Conservation (phyloP, 2,329 filamentous ascomycete species). For the Aspergillus floridensis region DNA sequence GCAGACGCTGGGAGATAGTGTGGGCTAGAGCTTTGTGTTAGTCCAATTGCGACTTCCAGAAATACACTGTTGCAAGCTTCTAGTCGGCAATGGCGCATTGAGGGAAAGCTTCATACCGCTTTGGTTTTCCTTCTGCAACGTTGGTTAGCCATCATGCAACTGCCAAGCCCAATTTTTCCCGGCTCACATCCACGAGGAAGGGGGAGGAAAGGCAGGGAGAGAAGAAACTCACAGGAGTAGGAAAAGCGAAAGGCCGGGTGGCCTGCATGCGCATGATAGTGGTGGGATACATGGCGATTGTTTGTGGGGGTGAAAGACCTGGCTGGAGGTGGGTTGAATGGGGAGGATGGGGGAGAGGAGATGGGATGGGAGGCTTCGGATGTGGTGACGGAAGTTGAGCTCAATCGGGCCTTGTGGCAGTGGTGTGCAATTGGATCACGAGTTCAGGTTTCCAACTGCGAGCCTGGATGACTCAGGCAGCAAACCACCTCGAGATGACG, state of each 20-base stretch:
- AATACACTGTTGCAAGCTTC: neutral
- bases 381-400: constrained; percentile 25
- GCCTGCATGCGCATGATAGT: constrained; percentile 62
- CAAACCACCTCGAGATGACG: neutral
- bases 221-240: constrained; percentile 65
- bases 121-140: constrained; percentile 60
- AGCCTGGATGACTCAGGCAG: constrained; percentile 18
- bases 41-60: constrained; percentile 14
- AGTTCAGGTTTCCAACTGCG: neutral
- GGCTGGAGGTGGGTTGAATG: constrained; percentile 16
- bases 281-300: constrained; percentile 62
- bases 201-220: constrained; percentile 1
- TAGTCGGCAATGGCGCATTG: constrained; percentile 11
- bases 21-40: constrained; percentile 63
- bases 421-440: constrained; percentile 12
- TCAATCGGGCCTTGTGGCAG: neutral
- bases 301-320: constrained; percentile 9
- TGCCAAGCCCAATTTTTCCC: constrained; percentile 23
- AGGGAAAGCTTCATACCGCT: constrained; percentile 50
- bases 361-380: constrained; percentile 13
- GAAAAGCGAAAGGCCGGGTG: constrained; percentile 49
- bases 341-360: constrained; percentile 17
- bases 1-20: constrained; percentile 92
- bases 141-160: constrained; percentile 40
- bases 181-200: constrained; percentile 10